Evolutionary conservation across 1,139 yeast species (phyloP).

Genomic region (Blastobotrys ciferrii): DNA sequence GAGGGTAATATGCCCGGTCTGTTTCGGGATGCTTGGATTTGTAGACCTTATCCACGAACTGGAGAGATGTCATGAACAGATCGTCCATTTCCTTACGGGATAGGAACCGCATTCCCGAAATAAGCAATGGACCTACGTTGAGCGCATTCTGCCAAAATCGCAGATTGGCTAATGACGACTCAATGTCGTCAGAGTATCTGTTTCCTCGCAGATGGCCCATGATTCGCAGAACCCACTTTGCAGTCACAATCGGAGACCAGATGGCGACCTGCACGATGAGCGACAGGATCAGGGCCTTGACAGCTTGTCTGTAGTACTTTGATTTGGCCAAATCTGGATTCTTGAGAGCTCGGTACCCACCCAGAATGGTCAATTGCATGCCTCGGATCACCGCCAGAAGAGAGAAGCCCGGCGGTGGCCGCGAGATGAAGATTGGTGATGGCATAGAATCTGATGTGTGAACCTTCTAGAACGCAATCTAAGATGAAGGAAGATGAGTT

Average conservation of each 20-base stretch:
- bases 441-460: constrained; percentile 37
- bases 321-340: constrained; percentile 43
- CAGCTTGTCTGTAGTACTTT: constrained; percentile 40
- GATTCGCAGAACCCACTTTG: constrained; percentile 24
- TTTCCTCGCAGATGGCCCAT: constrained; percentile 23
- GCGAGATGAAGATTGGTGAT: constrained; percentile 49
- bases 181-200: constrained; percentile 21
- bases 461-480: background rate
- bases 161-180: constrained; percentile 29
- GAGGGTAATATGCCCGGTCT: constrained; percentile 28
- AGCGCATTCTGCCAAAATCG: constrained; percentile 42
- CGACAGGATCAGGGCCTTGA: constrained; percentile 40
- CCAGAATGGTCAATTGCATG: constrained; percentile 50
- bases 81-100: constrained; percentile 37
- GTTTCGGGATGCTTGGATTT: constrained; percentile 40
- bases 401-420: constrained; percentile 52
- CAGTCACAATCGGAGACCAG: constrained; percentile 38
- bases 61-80: constrained; percentile 44
- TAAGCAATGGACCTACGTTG: constrained; percentile 45
- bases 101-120: constrained; percentile 42
- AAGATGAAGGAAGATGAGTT: too few relatives aligned
- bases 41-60: constrained; percentile 44
- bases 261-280: constrained; percentile 41
- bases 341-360: constrained; percentile 48
- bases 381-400: constrained; percentile 51